These are phyloP conservation scores for Russula brevipes DNA, from an alignment of 768 basidiomycete genomes.

Conservation along the genomic window DNA sequence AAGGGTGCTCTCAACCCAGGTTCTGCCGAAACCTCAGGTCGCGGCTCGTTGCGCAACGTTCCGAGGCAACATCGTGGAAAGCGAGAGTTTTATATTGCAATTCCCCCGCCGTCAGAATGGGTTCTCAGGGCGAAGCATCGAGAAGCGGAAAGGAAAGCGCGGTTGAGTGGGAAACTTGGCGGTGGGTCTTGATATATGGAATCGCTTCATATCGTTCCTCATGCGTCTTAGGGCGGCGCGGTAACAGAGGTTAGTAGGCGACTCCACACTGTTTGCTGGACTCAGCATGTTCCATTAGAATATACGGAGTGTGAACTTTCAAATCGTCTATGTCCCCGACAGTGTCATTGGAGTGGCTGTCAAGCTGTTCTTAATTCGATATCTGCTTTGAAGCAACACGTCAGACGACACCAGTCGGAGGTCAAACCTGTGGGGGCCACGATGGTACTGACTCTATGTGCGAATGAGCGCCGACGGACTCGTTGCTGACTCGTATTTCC, in stretches of 20 bases:
- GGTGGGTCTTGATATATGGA: slow-evolving; percentile 1
- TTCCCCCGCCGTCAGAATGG: slow-evolving; percentile 16
- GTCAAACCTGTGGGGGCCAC: slow-evolving; percentile 14
- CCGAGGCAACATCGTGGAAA: background rate
- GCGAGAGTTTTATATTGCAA: slow-evolving; percentile 12
- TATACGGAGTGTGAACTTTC: slow-evolving; percentile 16
- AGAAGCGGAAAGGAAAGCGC: slow-evolving; percentile 10
- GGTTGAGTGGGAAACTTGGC: background rate
- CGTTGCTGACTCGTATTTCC: slow-evolving; percentile 4
- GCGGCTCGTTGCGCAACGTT: background rate
- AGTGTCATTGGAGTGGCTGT: slow-evolving; percentile 20
- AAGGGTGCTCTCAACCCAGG: background rate
- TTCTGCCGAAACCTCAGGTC: background rate
- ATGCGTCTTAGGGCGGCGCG: slow-evolving; percentile 6
- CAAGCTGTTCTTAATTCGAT: slow-evolving; percentile 24
- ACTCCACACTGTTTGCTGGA: background rate
- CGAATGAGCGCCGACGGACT: background rate
- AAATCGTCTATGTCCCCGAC: slow-evolving; percentile 19
- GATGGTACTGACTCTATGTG: slow-evolving; percentile 10
- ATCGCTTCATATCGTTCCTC: background rate
- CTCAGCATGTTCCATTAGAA: slow-evolving; percentile 18
- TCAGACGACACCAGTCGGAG: slow-evolving; percentile 20
- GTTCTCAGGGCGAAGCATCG: slow-evolving; percentile 12
- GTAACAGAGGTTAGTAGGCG: slow-evolving; percentile 16
- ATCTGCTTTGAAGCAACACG: slow-evolving; percentile 21